Evolutionary conservation across 176 grass and related monocot species (phyloP).

Genomic region (Triticum dicoccoides): DNA sequence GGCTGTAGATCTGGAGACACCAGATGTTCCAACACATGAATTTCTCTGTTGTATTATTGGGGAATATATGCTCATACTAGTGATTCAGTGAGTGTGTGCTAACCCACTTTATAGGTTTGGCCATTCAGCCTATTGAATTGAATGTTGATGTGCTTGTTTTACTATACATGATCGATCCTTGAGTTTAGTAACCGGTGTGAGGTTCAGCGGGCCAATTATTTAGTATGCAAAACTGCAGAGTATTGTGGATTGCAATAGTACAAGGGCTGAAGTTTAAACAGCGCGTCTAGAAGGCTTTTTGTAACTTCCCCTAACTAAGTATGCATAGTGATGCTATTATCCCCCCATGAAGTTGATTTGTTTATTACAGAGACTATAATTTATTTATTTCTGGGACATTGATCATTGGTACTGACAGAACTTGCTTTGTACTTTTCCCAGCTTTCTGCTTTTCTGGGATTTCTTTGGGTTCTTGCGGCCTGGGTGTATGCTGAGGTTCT

Average conservation of each 20-base stretch:
- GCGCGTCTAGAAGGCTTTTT: not conserved
- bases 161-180: not conserved
- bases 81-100: not conserved
- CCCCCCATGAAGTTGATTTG: not conserved
- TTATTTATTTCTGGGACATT: not conserved
- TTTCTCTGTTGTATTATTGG: not conserved
- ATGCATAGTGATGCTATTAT: not conserved
- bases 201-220: not conserved
- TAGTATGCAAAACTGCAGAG: not conserved
- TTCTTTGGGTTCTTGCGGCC: constrained; percentile 70
- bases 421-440: constrained; percentile 32
- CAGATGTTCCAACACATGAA: not conserved
- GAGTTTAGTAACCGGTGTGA: not conserved
- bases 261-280: constrained; percentile 13
- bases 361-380: not conserved
- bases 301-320: not conserved
- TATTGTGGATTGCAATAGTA: not conserved
- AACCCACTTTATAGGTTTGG: not conserved
- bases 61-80: not conserved
- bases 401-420: constrained; percentile 10
- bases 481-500: constrained; percentile 80
- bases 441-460: constrained; percentile 75
- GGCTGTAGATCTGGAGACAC: constrained; percentile 19
- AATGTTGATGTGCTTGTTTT: not conserved
- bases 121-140: not conserved